Evolutionary conservation across 2,329 filamentous ascomycete genomes (phyloP), one percentile per base, ranked within the genome.

Genomic region (Sclerotinia trifoliorum): DNA sequence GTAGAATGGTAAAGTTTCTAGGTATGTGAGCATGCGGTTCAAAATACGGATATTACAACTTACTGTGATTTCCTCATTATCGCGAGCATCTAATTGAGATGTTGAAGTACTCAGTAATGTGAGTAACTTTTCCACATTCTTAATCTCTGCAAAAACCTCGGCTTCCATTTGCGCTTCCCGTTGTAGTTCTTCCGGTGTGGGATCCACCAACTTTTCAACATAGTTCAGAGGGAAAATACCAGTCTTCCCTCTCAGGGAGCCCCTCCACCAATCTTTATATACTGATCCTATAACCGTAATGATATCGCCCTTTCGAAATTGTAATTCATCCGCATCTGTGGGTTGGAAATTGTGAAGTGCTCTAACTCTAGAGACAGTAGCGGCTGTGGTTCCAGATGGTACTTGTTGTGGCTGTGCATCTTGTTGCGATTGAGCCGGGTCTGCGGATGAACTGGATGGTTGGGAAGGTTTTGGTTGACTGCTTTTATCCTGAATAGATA

Each of bases 221-320:
- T 99, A 99, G 81, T 99, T 99, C 72, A 99, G 85, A 8, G 95
- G 95, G 80, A 99, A 99, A 72, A 99, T 99, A 74, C 95, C 95
- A 8, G 93, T 97, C 79, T 97, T 93, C 26, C 95, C 95, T 77
- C 94, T 89, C 69, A 99, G 82, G 54, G 94, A 96, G 1, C 95
- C 95, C 75, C 96, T 94, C 95, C 95, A 99, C 95, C 95, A 99
- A 79, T 99, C 95, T 80, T 98, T 99, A 82, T 96, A 99, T 1
- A 98, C 95, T 1, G 94, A 97, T 80, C 98, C 95, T 52, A 99
- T 84, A 21, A 99, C 95, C 1, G 95, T 94, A 78, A 99, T 99
- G 52, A 98, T 90, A 78, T 99, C 95, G 39, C 95, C 94, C 81
- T 96, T 97, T 74, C 94, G 91, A 79, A 99, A 99, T 74, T 96